A percentile compares a stretch with the other conserved stretches of the same genome.
These are phyloP conservation scores for Fusarium hostae DNA, from an alignment of 2,329 filamentous ascomycete species.

Conservation along the genomic window DNA sequence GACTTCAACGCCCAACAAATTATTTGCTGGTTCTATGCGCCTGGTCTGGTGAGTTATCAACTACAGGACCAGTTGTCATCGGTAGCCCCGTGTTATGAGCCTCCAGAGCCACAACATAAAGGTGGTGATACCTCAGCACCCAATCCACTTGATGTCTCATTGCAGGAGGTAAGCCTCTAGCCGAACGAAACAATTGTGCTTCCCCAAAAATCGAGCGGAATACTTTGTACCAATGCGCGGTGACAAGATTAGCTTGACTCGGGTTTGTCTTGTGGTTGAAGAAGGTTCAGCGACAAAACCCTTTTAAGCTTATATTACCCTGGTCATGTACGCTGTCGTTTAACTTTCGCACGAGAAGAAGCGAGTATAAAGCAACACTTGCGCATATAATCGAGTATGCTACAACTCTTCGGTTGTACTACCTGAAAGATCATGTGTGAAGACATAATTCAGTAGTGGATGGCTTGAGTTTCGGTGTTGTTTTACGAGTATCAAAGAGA, in stretches of 20 bases:
- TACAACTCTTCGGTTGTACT: conserved; percentile 7
- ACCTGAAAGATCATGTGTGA: conserved; percentile 10
- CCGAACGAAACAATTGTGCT: conserved; percentile 30
- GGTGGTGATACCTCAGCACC: conserved; percentile 29
- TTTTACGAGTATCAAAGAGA: not conserved
- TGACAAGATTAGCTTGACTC: conserved; percentile 18
- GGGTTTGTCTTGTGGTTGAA: conserved; percentile 18
- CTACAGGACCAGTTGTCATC: not conserved
- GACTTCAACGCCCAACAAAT: not conserved
- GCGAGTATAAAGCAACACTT: conserved; percentile 11
- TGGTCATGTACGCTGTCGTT: conserved; percentile 24
- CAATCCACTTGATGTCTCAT: conserved; percentile 33
- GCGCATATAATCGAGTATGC: not conserved
- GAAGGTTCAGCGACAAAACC: conserved; percentile 11
- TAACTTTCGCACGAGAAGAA: conserved; percentile 13
- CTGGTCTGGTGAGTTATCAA: conserved; percentile 11
- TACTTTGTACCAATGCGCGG: not conserved
- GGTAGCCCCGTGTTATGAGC: conserved; percentile 22
- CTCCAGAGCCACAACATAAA: conserved; percentile 29
- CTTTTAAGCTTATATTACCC: conserved; percentile 46
- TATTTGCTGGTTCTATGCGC: conserved; percentile 6
- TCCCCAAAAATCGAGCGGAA: conserved; percentile 10
- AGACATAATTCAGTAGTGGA: conserved; percentile 11
- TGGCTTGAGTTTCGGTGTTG: not conserved
- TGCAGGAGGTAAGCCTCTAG: conserved; percentile 29